Evolutionary conservation across 257 asterid species (phyloP), one percentile per base, ranked within the genome.

Genomic region (Knoxia roxburghii): DNA sequence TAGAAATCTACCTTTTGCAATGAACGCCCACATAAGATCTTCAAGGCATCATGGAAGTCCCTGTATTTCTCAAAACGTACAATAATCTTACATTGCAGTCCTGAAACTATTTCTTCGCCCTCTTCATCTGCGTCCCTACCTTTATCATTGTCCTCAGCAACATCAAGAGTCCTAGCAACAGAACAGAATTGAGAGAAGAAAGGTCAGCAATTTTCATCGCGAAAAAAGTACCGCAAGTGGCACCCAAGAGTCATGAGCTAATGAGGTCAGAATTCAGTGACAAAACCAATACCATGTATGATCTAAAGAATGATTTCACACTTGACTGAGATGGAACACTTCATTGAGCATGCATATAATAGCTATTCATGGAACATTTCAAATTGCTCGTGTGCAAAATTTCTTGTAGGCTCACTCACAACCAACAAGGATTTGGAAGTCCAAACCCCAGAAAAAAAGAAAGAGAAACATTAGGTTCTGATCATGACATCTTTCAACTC

Each of bases 71-170:
- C 95, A 71, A 88, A 94, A 71, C 85, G 91, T 72, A 90, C 91
- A 61, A 88, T 85, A 62, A 90, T 79, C 84, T 85, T 94, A 79
- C 99, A 94, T 26, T 90, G 83, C 69, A 94, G 96, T 74, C 99
- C 96, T 21, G 97, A 76, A 76, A 88, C 83, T 73, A 90, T 76
- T 77, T 84, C 81, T 43, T 41, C 82, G 62, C 69, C 81, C 43
- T 82, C 94, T 68, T 86, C 96, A 64, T 79, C 87, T 54, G 60
- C 90, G 73, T 64, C 82, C 32, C 81, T 82, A 67, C 86, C 91
- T 75, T 71, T 46, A 77, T 71, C 81, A 78, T 85, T 82, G 82
- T 94, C 99, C 86, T 90, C 96, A 24, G 95, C 87, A 52, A 94
- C 99, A 70, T 88, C 92, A 80, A 90, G 89, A 81, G 83, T 88